Evolutionary conservation across 148 eudicot species (phyloP), one percentile per base, ranked within the genome.

Genomic region (Persicaria maculosa): DNA sequence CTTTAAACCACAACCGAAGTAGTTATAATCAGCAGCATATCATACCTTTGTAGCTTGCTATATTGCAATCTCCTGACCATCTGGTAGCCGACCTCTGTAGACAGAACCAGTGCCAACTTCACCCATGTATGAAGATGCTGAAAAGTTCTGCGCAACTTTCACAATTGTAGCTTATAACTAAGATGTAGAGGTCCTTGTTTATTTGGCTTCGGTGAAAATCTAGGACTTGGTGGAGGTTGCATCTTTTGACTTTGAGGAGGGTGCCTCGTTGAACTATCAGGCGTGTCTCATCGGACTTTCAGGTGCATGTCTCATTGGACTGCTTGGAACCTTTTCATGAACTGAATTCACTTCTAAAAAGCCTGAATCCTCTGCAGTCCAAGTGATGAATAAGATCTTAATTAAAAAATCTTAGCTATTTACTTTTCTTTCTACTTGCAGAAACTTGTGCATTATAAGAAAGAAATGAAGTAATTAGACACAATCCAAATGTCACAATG

Each of bases 71-170:
- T 86, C 81, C 67, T 84, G 97, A 55, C 97, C 97, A 84, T 84
- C 81, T 40, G 80, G 90, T 47, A 95, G 81, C 71, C 76, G 90
- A 54, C 89, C 97, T 83, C 86, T 95, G 81, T 95, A 95, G 40
- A 92, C 96, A 17, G 85, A 76, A 64, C 97, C 99, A 89, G 86
- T 90, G 47, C 97, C 99, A 62, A 97, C 96, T 85, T 89, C 97
- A 79, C 99, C 99, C n/a, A 95, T 80, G 84, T 67, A 78, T 58
- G 77, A 78, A 64, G 92, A 74, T 68, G 87, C 45, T 25, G 99
- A 92, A 77, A 95, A 95, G 81, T 81, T 90, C 7, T 85, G 87
- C 15, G 99, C 92, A 12, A 89, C 97, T 79, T 79, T 90, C 67
- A 70, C 77, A 77, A 85, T n/a, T n/a, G 83, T 78, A 87, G 89